Evolutionary conservation across 306 rosid species (phyloP).

Genomic region (Ziziphus jujuba): DNA sequence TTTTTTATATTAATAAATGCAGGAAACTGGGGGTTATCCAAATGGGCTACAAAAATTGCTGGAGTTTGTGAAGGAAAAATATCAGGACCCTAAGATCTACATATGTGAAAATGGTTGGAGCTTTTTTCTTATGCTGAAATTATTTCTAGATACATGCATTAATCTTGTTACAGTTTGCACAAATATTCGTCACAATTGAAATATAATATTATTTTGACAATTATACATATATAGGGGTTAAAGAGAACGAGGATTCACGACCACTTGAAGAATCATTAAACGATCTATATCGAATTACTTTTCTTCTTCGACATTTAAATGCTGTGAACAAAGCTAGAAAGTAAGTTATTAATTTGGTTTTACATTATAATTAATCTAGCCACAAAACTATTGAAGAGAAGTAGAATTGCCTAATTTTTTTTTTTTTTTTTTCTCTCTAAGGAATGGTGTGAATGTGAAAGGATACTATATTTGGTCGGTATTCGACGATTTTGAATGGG

Average conservation of each 20-base stretch:
- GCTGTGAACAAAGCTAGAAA: neutral
- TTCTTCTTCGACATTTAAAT: constrained; percentile 25
- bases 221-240: neutral
- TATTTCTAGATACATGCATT: too few relatives aligned
- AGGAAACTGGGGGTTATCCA: constrained; percentile 31
- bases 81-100: constrained; percentile 18
- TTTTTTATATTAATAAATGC: neutral
- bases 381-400: too few relatives aligned
- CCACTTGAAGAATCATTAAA: neutral
- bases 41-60: constrained; percentile 25
- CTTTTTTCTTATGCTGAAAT: too few relatives aligned
- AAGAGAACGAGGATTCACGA: neutral
- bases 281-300: constrained; percentile 9
- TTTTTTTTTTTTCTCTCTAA: neutral
- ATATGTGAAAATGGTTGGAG: constrained; percentile 22
- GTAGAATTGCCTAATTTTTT: too few relatives aligned
- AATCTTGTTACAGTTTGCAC: too few relatives aligned
- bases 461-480: constrained; percentile 18
- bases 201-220: too few relatives aligned
- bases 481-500: constrained; percentile 29
- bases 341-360: constrained; percentile 11
- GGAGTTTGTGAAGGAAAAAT: constrained; percentile 16
- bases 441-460: constrained; percentile 21
- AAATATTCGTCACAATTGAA: too few relatives aligned
- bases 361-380: too few relatives aligned